A percentile compares a stretch with the other conserved stretches of the same genome.
Evolutionary conservation across 352 stramenopile genomes (phyloP).

Genomic region (Pythium pyrilobum): DNA sequence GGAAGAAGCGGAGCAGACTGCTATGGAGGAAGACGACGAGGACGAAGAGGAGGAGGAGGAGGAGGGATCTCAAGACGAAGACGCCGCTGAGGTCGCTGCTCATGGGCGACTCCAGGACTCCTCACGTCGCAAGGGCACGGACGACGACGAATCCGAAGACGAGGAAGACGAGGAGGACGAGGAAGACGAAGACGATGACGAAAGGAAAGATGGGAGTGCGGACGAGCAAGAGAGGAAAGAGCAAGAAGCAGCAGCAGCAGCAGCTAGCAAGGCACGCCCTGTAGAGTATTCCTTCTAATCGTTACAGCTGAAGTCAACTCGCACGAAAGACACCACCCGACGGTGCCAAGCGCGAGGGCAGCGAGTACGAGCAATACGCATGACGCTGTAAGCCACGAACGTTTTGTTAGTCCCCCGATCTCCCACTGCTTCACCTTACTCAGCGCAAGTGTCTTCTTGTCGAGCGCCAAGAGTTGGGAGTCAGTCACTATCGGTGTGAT

Average conservation of each 20-base stretch:
- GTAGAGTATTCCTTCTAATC: constrained; percentile 24
- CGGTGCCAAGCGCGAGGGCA: too few species aligned
- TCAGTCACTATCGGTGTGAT: too few species aligned
- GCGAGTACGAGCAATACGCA: too few species aligned
- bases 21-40: constrained; percentile 7
- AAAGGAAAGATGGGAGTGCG: constrained; percentile 7
- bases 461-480: too few species aligned
- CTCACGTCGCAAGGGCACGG: background rate
- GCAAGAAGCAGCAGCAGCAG: constrained; percentile 1
- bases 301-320: background rate
- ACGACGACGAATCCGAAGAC: constrained; percentile 17
- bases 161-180: constrained; percentile 31
- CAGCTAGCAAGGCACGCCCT: background rate
- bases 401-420: too few species aligned
- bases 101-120: constrained; percentile 14
- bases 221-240: constrained; percentile 29
- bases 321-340: too few species aligned
- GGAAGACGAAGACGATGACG: constrained; percentile 29
- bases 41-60: constrained; percentile 17
- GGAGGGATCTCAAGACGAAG: constrained; percentile 17
- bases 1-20: background rate
- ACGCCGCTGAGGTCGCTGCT: constrained; percentile 17
- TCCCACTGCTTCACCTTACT: too few species aligned
- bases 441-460: too few species aligned
- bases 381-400: too few species aligned